Evolutionary conservation across 2,329 filamentous ascomycete species (phyloP).

Genomic region (Ciborinia camelliae): DNA sequence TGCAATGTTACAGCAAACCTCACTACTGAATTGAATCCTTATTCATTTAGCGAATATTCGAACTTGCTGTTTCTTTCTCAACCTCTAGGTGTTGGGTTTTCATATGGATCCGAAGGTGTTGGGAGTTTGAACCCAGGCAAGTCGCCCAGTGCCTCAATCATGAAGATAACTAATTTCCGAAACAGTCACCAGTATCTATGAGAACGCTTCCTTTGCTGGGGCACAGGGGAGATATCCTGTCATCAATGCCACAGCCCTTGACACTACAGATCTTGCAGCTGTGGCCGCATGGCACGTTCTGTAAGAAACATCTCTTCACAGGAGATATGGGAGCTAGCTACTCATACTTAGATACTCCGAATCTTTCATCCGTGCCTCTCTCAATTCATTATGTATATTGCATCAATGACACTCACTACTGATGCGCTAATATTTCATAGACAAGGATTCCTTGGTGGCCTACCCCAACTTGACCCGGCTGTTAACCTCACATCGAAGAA

Average conservation of each 20-base stretch:
- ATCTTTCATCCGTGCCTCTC: background rate
- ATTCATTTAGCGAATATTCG: constrained; percentile 58
- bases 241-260: constrained; percentile 45
- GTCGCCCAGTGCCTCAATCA: background rate
- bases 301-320: constrained; percentile 2
- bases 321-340: background rate
- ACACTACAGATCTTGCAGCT: constrained; percentile 56
- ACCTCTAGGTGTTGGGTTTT: constrained; percentile 65
- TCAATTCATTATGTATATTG: background rate
- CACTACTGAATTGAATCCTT: constrained; percentile 46
- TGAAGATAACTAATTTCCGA: background rate
- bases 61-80: constrained; percentile 53
- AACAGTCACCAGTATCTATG: constrained; percentile 17
- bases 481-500: constrained; percentile 26
- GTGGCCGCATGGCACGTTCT: constrained; percentile 53
- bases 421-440: constrained; percentile 3
- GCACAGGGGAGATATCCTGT: constrained; percentile 29
- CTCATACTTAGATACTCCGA: background rate
- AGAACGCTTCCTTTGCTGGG: constrained; percentile 26
- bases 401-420: background rate
- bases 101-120: constrained; percentile 48
- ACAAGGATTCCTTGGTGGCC: constrained; percentile 50
- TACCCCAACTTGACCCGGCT: constrained; percentile 40
- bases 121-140: constrained; percentile 30
- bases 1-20: constrained; percentile 40